Percentiles rank a stretch among this genome's conserved stretches.
Conservation (phyloP, 1,284 basidiomycete species). For the Trametes polyzona region DNA sequence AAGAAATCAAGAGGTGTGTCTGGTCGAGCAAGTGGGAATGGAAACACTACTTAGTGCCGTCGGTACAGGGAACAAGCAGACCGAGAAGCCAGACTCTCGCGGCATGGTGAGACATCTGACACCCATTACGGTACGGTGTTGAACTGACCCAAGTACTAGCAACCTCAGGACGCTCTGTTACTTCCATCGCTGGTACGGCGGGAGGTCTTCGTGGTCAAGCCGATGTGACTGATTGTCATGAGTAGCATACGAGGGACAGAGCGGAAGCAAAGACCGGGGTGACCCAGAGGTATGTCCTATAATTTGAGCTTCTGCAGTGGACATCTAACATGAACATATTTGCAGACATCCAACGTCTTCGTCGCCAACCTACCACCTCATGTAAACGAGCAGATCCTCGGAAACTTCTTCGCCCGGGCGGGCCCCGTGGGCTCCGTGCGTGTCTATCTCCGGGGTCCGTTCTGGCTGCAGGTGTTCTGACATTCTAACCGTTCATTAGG, state of each 20-base stretch:
- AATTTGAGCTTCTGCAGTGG: neutral
- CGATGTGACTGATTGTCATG: neutral
- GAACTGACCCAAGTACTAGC: constrained; percentile 19
- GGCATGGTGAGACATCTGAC: constrained; percentile 57
- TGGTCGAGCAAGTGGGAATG: neutral
- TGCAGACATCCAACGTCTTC: constrained; percentile 91
- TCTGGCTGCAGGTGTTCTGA: neutral
- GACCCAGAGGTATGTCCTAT: constrained; percentile 78
- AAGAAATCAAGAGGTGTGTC: constrained; percentile 88
- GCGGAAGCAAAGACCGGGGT: constrained; percentile 86
- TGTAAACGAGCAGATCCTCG: constrained; percentile 83
- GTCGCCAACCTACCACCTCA: constrained; percentile 88
- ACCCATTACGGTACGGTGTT: neutral
- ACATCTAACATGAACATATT: constrained; percentile 31
- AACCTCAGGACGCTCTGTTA: constrained; percentile 64
- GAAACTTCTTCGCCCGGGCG: constrained; percentile 65
- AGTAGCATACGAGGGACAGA: constrained; percentile 82
- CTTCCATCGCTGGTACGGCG: constrained; percentile 79
- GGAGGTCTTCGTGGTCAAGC: neutral
- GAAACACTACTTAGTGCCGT: neutral
- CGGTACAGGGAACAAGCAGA: constrained; percentile 82
- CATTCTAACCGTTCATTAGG: constrained; percentile 45
- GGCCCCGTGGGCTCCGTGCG: constrained; percentile 66
- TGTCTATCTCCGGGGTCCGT: constrained; percentile 5
- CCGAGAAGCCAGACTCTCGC: constrained; percentile 81